A percentile compares a stretch with the other conserved stretches of the same genome.
Conservation (phyloP, 805 yeast species). For the Schizosaccharomyces pombe region DNA sequence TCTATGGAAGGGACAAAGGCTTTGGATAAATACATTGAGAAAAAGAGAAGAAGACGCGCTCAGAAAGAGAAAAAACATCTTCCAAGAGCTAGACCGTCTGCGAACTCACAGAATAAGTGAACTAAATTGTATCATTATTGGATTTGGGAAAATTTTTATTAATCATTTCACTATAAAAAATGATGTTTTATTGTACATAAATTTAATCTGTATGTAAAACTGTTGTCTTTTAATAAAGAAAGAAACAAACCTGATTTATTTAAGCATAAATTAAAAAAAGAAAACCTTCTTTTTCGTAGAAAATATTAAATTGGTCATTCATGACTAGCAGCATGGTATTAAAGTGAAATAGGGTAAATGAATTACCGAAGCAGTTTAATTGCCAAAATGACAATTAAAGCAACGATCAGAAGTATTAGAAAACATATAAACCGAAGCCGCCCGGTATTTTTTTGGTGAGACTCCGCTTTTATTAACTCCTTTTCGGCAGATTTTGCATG, state of each 20-base stretch:
- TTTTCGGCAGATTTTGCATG: conserved; percentile 56
- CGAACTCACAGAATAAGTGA: neutral
- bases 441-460: conserved; percentile 67
- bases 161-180: too few relatives aligned
- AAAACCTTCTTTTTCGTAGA: neutral
- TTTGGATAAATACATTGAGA: conserved; percentile 15
- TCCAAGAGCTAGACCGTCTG: neutral
- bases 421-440: conserved; percentile 1
- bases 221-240: too few relatives aligned
- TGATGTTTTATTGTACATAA: too few relatives aligned
- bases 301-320: neutral
- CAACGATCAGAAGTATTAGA: neutral
- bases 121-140: too few relatives aligned
- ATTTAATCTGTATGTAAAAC: too few relatives aligned
- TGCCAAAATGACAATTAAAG: neutral
- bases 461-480: conserved; percentile 52
- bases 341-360: neutral
- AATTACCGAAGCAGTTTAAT: neutral
- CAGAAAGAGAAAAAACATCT: conserved; percentile 17
- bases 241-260: too few relatives aligned
- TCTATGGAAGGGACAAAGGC: conserved; percentile 17
- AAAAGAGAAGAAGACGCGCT: conserved; percentile 17
- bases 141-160: neutral
- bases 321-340: neutral
- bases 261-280: neutral